Conservation (phyloP, 139 green algal species). For the Chlamydomonas sp. region DNA sequence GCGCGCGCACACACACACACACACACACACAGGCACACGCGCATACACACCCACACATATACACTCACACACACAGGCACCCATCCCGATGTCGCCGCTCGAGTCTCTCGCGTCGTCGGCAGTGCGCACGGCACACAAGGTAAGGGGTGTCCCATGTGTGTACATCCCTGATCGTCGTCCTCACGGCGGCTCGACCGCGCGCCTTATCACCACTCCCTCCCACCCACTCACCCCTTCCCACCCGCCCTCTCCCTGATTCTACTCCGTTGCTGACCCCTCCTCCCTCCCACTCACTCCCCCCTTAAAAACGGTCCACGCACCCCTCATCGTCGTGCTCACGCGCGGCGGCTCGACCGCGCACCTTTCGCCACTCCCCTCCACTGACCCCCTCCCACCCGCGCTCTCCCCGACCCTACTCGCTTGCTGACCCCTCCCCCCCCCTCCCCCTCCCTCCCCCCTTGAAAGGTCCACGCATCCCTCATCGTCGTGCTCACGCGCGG, state of each 20-base stretch:
- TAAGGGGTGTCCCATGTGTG: too few species aligned
- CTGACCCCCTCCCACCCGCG: not conserved
- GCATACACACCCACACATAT: too few species aligned
- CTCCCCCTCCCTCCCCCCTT: not conserved
- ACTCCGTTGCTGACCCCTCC: too few species aligned
- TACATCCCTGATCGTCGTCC: conserved; percentile 83
- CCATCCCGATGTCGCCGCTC: conserved; percentile 86
- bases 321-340: not conserved
- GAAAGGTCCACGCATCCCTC: conserved; percentile 79
- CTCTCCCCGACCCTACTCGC: not conserved
- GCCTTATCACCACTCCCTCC: conserved; percentile 89
- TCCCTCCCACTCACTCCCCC: too few species aligned
- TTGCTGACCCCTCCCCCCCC: not conserved
- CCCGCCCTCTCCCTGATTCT: too few species aligned
- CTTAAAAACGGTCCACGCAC: not conserved
- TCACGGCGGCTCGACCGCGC: conserved; percentile 85
- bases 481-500: conserved; percentile 86
- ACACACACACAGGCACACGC: conserved; percentile 66
- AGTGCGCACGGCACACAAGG: conserved; percentile 91
- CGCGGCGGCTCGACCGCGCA: not conserved
- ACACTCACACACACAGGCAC: too few species aligned
- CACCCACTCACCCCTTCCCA: too few species aligned
- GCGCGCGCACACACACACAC: too few species aligned
- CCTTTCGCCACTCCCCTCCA: not conserved
- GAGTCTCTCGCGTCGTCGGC: conserved; percentile 92